Evolutionary conservation across 352 stramenopile species (phyloP), one percentile per base, ranked within the genome.

Genomic region (Phytophthora hibernalis): DNA sequence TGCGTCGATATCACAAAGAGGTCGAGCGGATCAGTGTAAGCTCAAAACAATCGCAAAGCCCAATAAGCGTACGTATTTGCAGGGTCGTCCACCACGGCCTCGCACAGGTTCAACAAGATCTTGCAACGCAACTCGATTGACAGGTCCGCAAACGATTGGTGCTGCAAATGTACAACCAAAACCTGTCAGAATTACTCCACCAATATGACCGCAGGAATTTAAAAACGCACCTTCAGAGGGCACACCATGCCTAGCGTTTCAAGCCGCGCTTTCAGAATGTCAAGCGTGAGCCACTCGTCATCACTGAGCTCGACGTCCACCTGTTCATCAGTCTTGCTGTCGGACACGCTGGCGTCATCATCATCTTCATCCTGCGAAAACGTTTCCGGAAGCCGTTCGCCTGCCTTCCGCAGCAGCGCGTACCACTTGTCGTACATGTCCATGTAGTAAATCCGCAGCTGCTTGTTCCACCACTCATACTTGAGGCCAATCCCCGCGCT

Each of bases 401-500:
- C 82, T 1, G 87, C 84, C 53, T 92, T 92, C 16, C 81, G 81
- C 54, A 93, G 65, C 57, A 94, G 70, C 37, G 82, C 77, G 60
- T 91, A 92, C 85, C 81, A 92, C 51, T 92, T 90, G 61, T 90
- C 76, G 71, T 96, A 96, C 71, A 92, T 74, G 40, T 78, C 77
- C 57, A 89, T 77, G 72, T 94, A 96, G 72, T 93, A 91, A 59
- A 91, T 80, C 9, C 82, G 80, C 59, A 96, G 70, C 56, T 93
- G 87, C 62, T 93, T 92, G 76, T 91, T 93, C 87, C 87, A 96
- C 85, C 85, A 94, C 67, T 93, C 84, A 62, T 96, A 96, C 74
- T 92, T 90, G 44, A 96, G 84, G 2, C 86, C 85, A 30, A 93
- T 84, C 16, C 87, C 87, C 35, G 83, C 79, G 18, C 76, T 82